Evolutionary conservation across 2,329 filamentous ascomycete species (phyloP).

Genomic region (Phyllosticta citriasiana): DNA sequence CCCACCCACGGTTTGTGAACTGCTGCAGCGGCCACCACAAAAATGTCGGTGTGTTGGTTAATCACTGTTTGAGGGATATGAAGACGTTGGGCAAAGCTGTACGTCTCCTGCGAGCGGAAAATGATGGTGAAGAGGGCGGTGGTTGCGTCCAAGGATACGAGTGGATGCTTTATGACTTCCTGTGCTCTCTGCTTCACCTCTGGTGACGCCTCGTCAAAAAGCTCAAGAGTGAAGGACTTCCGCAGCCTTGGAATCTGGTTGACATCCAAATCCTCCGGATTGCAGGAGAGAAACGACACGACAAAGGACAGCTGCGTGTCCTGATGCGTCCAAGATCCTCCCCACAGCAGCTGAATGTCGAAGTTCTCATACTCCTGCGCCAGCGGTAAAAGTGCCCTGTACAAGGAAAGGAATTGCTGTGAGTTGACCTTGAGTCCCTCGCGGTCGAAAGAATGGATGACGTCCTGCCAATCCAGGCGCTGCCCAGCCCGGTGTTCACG

Average conservation of each 20-base stretch:
- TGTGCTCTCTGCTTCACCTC: slow-evolving; percentile 51
- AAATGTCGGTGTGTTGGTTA: slow-evolving; percentile 66
- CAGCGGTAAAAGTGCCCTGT: slow-evolving; percentile 65
- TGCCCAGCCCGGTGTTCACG: slow-evolving; percentile 45
- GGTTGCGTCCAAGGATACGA: slow-evolving; percentile 80
- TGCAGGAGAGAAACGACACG: slow-evolving; percentile 70
- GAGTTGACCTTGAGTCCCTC: slow-evolving; percentile 65
- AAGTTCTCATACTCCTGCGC: slow-evolving; percentile 54
- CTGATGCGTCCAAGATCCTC: slow-evolving; percentile 73
- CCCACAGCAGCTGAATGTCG: slow-evolving; percentile 85
- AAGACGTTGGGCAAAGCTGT: slow-evolving; percentile 45
- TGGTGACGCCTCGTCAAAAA: slow-evolving; percentile 52
- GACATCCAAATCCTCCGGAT: slow-evolving; percentile 67
- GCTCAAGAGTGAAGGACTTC: slow-evolving; percentile 59
- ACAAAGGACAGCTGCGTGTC: slow-evolving; percentile 92
- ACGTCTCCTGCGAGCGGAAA: slow-evolving; percentile 47
- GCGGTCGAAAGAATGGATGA: slow-evolving; percentile 73
- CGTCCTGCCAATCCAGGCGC: slow-evolving; percentile 55
- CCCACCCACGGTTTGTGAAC: slow-evolving; percentile 68
- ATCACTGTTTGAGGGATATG: slow-evolving; percentile 51
- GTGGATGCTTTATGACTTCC: slow-evolving; percentile 68
- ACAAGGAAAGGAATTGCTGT: slow-evolving; percentile 70
- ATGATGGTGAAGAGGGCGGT: slow-evolving; percentile 55
- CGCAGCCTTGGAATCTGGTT: slow-evolving; percentile 74
- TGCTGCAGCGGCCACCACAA: slow-evolving; percentile 67